phyloP scores from a whole-genome alignment of 371 early-diverging fungal species.

The Nosema granulosis region DNA sequence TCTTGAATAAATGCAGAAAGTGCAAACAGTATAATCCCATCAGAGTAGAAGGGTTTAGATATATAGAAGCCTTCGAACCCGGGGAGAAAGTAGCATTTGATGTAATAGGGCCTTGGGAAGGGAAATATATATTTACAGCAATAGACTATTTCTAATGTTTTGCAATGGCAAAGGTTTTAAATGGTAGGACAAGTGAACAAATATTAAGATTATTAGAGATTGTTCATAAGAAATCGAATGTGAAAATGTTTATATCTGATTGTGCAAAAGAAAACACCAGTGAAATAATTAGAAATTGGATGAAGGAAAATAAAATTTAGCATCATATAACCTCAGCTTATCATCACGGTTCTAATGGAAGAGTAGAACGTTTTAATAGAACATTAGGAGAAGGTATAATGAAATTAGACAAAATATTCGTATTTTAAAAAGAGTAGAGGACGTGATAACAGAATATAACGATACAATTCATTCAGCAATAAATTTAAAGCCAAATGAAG shows the following conservation, averaged over 20 bases:
- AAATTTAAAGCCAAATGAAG: neutral
- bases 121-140: neutral
- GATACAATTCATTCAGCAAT: neutral
- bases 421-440: neutral
- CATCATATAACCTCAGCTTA: neutral
- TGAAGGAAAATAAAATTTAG: neutral
- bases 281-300: neutral
- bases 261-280: conserved; percentile 8
- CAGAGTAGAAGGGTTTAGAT: neutral
- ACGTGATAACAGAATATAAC: neutral
- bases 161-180: neutral
- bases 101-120: conserved; percentile 4
- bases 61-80: neutral
- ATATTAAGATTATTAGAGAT: conserved; percentile 1
- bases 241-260: neutral
- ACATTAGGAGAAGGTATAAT: neutral
- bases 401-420: neutral
- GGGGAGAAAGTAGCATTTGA: conserved; percentile 18
- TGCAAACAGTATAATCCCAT: conserved; percentile 4
- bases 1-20: neutral
- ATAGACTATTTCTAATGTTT: conserved; percentile 5
- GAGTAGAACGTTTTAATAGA: conserved; percentile 9
- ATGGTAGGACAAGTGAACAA: neutral
- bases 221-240: neutral
- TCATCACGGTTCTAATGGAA: conserved; percentile 16